Base-by-base conservation (phyloP, 2,329 filamentous ascomycete genomes). In the Fusarium virguliforme region DNA sequence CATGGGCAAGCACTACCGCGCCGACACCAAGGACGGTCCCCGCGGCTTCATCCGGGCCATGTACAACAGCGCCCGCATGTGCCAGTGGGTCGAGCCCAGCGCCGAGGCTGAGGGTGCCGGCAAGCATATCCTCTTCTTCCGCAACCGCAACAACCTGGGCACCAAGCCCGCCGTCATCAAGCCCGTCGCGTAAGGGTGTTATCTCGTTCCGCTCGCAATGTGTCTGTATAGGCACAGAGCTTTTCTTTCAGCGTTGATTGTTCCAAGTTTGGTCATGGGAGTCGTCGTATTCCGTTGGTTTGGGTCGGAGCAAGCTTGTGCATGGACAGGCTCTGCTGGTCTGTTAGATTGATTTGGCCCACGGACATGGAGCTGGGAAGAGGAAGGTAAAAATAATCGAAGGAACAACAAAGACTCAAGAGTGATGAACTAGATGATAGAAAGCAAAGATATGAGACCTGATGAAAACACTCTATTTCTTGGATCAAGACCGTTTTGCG, bases 61-160 rank as follows among this genome's bases (percentile, higher is more conserved):
- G 80, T 99, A 90, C 89, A 92, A 84, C 74, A 93, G 89, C 76
- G 90, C 93, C 46, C 90, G 96, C 68, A 90, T 88, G 90, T 99
- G 96, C 89, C 94, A 98, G 83, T 99, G 94, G 94, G 95, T 99
- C 70, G 96, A 99, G 90, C 94, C 95, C 62, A 94, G 90, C 78
- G 92, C 90, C 76, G 94, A 90, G 60, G 93, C 94, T 56, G 83
- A 90, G 79, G 95, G 94, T 35, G 91, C 95, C 76, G 91, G 90
- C 80, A 92, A 94, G 85, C 91, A 92, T 68, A 91, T 99, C 32
- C 83, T 97, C 61, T 98, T 99, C 89, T 99, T 93, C 92, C 91
- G 95, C 79, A 99, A 99, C 88, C 88, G 88, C 76, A 99, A 98
- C 84, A 93, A 94, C 22, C 84, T 97, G 26, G 96, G 96, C 73